Base-by-base conservation (phyloP, 371 early-diverging fungal genomes). In the Smittium culicis region DNA sequence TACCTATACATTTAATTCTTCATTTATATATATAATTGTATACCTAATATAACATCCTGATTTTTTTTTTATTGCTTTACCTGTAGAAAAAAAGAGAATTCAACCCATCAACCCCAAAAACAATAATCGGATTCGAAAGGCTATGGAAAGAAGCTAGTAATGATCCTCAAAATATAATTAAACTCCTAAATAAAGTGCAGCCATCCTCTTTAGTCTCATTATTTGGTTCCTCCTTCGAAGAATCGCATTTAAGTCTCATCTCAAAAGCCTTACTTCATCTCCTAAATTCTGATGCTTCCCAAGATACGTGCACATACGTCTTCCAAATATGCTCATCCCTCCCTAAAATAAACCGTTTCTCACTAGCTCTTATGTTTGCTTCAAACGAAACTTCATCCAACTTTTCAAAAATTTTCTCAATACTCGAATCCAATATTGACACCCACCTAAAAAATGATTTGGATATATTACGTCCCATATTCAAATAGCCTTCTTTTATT, bases 111-210 rank as follows among this genome's bases (percentile, higher is more conserved):
- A 0, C 29, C 1, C 58, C 65, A 17, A 34, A 68, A 28, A 14
- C 45, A 27, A 28, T n/a, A 66, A 31, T 62, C 35, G 17, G 62
- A 2, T 68, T 58, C 16, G 35, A 69, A 65, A 24, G 34, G n/a
- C 68, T 84, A 82, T 79, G 35, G 77, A 74, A 27, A 70, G 76
- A 30, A 32, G 63, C 63, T 2, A 63, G 32, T 30, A 33, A 25
- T n/a, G 25, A 25, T n/a, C 63, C 63, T n/a, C n/a, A 63, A n/a
- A 63, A 63, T n/a, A 33, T 63, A 11, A 14, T 32, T 14, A 35
- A 34, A 35, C n/a, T 63, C 5, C 33, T 63, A 11, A 31, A 25
- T 11, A 35, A 30, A 59, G n/a, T 59, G 16, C 60, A 27, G 60
- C 60, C 60, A 5, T 5, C 5, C 28, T 29, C 30, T 14, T n/a